A percentile compares a stretch with the other conserved stretches of the same genome.
phyloP scores from a whole-genome alignment of 768 basidiomycete genomes.

The Strobilomyces confusus region DNA sequence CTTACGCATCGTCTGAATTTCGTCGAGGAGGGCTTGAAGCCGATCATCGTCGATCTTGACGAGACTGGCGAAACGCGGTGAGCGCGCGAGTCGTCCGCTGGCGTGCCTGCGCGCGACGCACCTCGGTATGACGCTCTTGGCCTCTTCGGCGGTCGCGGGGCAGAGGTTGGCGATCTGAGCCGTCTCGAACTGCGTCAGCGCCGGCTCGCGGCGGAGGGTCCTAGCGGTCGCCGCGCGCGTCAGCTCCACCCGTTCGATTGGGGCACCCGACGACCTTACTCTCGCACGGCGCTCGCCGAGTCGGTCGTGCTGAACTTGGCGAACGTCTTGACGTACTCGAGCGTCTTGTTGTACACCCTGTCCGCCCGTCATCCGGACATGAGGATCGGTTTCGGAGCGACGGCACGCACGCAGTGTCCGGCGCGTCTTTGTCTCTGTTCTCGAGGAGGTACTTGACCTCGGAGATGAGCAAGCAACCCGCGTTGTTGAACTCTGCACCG shows the following conservation, averaged over 20 bases:
- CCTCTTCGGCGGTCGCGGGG: conserved; percentile 84
- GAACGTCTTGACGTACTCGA: conserved; percentile 89
- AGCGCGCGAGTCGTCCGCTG: neutral
- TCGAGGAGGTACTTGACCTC: conserved; percentile 90
- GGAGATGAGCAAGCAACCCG: conserved; percentile 85
- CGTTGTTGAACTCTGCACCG: conserved; percentile 79
- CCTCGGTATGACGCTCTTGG: conserved; percentile 91
- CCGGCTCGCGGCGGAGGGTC: conserved; percentile 73
- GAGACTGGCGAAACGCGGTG: conserved; percentile 45
- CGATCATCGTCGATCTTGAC: conserved; percentile 86
- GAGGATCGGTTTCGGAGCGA: neutral
- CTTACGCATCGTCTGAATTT: conserved; percentile 88
- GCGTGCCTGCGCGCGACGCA: conserved; percentile 22
- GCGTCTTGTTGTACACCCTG: conserved; percentile 90
- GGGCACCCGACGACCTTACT: conserved; percentile 46
- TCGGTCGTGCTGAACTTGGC: conserved; percentile 86
- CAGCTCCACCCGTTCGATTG: neutral
- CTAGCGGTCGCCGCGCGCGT: conserved; percentile 33
- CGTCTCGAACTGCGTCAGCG: conserved; percentile 84
- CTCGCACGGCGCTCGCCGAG: conserved; percentile 81
- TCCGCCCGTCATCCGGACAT: neutral
- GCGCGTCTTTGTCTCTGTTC: conserved; percentile 82
- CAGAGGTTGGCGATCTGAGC: conserved; percentile 91
- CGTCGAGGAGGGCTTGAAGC: conserved; percentile 75
- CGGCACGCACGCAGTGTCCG: conserved; percentile 70